Evolutionary conservation across 2,329 filamentous ascomycete genomes (phyloP).

Genomic region (Fusarium begoniae): DNA sequence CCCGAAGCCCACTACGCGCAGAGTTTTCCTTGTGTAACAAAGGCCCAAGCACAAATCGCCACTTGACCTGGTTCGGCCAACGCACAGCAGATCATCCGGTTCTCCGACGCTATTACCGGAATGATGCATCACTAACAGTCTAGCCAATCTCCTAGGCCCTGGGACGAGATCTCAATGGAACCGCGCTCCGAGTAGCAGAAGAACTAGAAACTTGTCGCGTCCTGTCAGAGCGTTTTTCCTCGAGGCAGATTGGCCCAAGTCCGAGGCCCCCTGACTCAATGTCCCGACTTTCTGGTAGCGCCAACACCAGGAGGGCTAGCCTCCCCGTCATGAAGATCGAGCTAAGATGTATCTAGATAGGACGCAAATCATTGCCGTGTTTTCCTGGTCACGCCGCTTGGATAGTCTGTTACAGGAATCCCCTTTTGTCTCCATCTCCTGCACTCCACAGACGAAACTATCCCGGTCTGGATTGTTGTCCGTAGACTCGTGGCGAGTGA

Average conservation of each 20-base stretch:
- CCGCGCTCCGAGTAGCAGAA: neutral
- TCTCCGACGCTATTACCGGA: neutral
- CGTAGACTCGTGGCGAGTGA: neutral
- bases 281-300: neutral
- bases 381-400: neutral
- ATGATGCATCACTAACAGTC: neutral
- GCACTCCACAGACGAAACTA: neutral
- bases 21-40: neutral
- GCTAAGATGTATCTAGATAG: neutral
- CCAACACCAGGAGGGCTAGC: neutral
- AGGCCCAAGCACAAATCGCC: neutral
- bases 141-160: neutral
- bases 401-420: neutral
- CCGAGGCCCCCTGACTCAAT: neutral
- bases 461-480: conserved; percentile 4
- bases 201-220: neutral
- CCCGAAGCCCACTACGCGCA: neutral
- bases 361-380: neutral
- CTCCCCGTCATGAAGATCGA: neutral
- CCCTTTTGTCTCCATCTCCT: neutral
- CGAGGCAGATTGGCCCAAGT: neutral
- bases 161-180: neutral
- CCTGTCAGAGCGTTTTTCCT: neutral
- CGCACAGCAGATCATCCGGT: neutral
- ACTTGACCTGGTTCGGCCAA: neutral